These are phyloP conservation scores for Globisporangium emineosum DNA, from an alignment of 352 stramenopile genomes.

Conservation along the genomic window DNA sequence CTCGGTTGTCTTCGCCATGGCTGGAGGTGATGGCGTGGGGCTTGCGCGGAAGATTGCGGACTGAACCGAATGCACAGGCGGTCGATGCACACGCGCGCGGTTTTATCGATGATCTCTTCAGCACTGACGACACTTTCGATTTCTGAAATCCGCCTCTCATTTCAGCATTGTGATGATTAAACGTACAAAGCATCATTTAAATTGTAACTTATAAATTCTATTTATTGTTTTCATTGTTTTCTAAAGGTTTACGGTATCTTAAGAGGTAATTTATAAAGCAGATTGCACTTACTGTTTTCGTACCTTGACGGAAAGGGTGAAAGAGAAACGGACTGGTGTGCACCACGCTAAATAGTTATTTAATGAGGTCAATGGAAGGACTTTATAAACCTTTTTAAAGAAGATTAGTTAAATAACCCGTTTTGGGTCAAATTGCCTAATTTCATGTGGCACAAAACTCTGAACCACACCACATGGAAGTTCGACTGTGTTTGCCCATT, in stretches of 20 bases:
- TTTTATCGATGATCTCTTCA: conserved; percentile 5
- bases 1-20: conserved; percentile 1
- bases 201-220: too few species aligned
- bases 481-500: conserved; percentile 4
- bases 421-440: too few species aligned
- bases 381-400: too few species aligned
- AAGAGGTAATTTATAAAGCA: background rate
- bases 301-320: background rate
- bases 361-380: background rate
- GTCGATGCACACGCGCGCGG: background rate
- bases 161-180: background rate
- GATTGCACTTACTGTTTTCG: background rate
- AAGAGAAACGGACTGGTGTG: background rate
- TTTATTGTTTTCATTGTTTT: background rate
- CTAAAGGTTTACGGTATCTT: background rate
- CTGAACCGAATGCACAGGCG: background rate
- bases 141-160: background rate
- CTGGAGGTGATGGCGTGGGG: background rate
- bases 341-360: background rate
- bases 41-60: background rate
- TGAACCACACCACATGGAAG: conserved; percentile 1
- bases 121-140: conserved; percentile 3
- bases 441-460: background rate
- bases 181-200: background rate
- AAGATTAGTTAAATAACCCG: too few species aligned